Evolutionary conservation across 345 rosid species (phyloP), one percentile per base, ranked within the genome.

Genomic region (Gossypium australe): DNA sequence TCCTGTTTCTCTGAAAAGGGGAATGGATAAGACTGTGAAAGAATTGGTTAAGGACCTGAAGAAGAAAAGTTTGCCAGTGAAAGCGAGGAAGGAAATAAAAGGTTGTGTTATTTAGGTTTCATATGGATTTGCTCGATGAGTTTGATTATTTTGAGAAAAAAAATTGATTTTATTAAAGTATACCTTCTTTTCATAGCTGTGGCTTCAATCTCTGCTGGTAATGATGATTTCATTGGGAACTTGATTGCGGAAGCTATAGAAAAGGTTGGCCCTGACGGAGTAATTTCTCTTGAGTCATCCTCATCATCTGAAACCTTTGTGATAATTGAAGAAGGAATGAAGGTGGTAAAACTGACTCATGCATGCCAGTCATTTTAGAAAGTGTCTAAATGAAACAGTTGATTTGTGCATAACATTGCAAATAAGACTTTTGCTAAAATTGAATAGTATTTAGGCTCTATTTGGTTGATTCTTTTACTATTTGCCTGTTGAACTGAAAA

Each of bases 171-270:
- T 18, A 14, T 43, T 62, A 49, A 55, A 60, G 4, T 80, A 10
- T 74, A 78, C 22, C 4, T 57, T 57, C 29, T 70, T 75, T 72
- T 38, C 80, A 84, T 88, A 90, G 98, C 97, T 2, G 92, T 94
- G 81, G 98, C 98, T 16, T 84, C 95, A 47, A 83, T 94, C 72
- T 90, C 98, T 88, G 86, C 97, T 82, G 97, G 97, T 52, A 92
- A 92, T 27, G 90, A 94, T 82, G 98, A 92, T 13, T 88, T 85
- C 67, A 75, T 90, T 52, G 89, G 94, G 65, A 81, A 82, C 78
- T 77, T 94, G 80, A 82, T 92, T 77, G 92, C 87, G 59, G 92
- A 92, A 64, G 84, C 92, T 78, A 81, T 94, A 49, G 88, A 87
- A 53, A 88, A 85, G 84, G 89, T 94, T 73, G 98, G 97, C 18